Conservation (phyloP, 2,329 filamentous ascomycete genomes). For the Aschersonia sp. region DNA sequence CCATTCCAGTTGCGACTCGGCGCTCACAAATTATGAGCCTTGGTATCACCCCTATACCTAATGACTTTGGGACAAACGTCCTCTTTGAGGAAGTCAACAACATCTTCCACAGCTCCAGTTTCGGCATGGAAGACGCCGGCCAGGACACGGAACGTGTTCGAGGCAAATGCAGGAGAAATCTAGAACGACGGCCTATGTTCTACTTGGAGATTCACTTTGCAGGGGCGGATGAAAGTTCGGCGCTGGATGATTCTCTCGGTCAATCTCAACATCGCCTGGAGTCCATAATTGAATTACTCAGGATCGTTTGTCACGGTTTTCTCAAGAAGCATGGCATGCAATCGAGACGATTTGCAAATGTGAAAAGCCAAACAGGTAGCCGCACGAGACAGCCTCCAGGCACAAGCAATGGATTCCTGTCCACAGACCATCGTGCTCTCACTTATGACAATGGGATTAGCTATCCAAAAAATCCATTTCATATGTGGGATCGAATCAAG, state of each 20-base stretch:
- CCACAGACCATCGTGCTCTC: not conserved
- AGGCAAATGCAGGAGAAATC: conserved; percentile 42
- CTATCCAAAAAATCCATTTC: conserved; percentile 1
- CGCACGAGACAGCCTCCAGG: not conserved
- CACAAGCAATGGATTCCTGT: not conserved
- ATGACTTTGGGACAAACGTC: conserved; percentile 42
- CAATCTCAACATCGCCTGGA: conserved; percentile 34
- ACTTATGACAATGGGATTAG: not conserved
- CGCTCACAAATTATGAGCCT: conserved; percentile 70
- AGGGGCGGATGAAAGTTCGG: conserved; percentile 15
- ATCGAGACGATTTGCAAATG: conserved; percentile 24
- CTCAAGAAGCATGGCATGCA: conserved; percentile 57
- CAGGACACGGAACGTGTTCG: conserved; percentile 22
- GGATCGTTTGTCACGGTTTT: conserved; percentile 58
- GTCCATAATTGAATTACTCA: conserved; percentile 42
- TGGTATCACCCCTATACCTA: conserved; percentile 51
- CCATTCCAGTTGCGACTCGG: conserved; percentile 55
- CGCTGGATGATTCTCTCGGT: conserved; percentile 23
- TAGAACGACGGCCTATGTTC: conserved; percentile 85
- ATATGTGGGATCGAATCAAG: conserved; percentile 22
- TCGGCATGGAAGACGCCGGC: conserved; percentile 42
- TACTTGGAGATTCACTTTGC: conserved; percentile 49
- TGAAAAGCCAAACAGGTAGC: not conserved
- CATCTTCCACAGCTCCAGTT: conserved; percentile 61
- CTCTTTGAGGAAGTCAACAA: conserved; percentile 69